These are phyloP conservation scores for Pogostemon cablin DNA, from an alignment of 257 asterid genomes.

Conservation along the genomic window DNA sequence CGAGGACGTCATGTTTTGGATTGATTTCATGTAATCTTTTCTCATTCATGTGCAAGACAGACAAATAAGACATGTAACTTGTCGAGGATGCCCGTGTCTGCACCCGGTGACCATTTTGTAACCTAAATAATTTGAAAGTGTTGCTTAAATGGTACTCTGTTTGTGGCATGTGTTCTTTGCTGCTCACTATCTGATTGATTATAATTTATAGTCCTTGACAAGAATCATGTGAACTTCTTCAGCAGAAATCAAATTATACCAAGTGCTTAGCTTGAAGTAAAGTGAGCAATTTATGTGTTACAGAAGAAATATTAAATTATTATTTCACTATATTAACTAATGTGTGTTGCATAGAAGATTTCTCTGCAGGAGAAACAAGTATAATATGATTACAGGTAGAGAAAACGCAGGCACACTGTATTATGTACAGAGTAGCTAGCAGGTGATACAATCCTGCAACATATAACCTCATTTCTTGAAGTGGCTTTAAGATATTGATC, in stretches of 20 bases:
- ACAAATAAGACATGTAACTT: too few species aligned
- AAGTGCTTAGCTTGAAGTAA: not conserved
- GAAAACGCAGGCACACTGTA: conserved; percentile 10
- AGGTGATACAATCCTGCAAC: conserved; percentile 3
- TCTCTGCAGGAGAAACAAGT: conserved; percentile 1
- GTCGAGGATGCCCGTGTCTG: not conserved
- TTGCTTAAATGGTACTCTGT: not conserved
- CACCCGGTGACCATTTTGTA: not conserved
- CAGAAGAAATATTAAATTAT: too few species aligned
- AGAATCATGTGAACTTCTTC: not conserved
- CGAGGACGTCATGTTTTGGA: not conserved
- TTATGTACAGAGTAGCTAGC: conserved; percentile 30
- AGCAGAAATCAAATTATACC: not conserved
- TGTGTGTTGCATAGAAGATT: not conserved
- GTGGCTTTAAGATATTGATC: conserved; percentile 1
- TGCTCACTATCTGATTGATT: not conserved
- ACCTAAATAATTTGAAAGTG: conserved; percentile 6
- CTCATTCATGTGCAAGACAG: not conserved
- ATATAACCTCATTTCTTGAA: conserved; percentile 12
- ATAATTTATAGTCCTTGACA: not conserved
- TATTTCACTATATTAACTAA: too few species aligned
- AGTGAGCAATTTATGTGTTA: not conserved
- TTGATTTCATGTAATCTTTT: not conserved
- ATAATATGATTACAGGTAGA: not conserved
- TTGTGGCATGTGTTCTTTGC: not conserved